A percentile compares a stretch with the other conserved stretches of the same genome.
These are phyloP conservation scores for Cryphonectria naterciae DNA, from an alignment of 2,329 filamentous ascomycete genomes.

Conservation along the genomic window DNA sequence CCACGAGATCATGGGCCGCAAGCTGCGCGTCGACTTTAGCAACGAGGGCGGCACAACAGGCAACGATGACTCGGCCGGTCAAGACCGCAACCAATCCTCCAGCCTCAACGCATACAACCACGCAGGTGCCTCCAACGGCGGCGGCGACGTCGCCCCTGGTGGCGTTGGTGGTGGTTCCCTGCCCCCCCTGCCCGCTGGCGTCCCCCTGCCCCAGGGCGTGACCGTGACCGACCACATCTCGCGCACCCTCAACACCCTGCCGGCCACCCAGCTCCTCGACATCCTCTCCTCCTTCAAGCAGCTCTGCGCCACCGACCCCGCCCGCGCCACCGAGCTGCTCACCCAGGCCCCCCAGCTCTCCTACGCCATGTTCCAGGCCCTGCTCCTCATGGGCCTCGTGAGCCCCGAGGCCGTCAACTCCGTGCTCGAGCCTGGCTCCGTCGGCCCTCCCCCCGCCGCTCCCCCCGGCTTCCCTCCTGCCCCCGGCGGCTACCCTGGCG, in stretches of 20 bases:
- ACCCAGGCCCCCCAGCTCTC: slow-evolving; percentile 88
- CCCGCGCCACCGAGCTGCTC: slow-evolving; percentile 83
- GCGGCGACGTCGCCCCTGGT: slow-evolving; percentile 37
- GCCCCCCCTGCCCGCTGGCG: slow-evolving; percentile 81
- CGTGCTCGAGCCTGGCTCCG: slow-evolving; percentile 68
- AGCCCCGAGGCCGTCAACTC: slow-evolving; percentile 81
- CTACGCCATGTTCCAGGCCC: slow-evolving; percentile 92
- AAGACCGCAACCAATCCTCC: slow-evolving; percentile 23
- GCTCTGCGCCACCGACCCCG: slow-evolving; percentile 79
- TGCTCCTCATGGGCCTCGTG: slow-evolving; percentile 90
- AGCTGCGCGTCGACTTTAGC: slow-evolving; percentile 92
- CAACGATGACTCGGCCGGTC: slow-evolving; percentile 20
- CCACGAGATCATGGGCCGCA: slow-evolving; percentile 91
- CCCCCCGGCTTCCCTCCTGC: slow-evolving; percentile 42
- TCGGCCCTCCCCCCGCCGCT: slow-evolving; percentile 40
- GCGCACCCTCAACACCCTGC: slow-evolving; percentile 83
- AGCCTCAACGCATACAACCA: slow-evolving; percentile 27
- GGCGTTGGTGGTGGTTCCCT: slow-evolving; percentile 50
- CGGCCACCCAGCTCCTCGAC: slow-evolving; percentile 86
- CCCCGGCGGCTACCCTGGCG: slow-evolving; percentile 42
- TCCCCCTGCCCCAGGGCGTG: slow-evolving; percentile 80
- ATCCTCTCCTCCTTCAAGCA: slow-evolving; percentile 94
- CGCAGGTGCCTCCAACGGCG: slow-evolving; percentile 38
- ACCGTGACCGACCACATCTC: slow-evolving; percentile 91
- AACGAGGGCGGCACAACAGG: slow-evolving; percentile 73